Percentiles rank a stretch among this genome's conserved stretches.
phyloP scores from a whole-genome alignment of 805 yeast genomes.

The Nakazawaea siamensis region DNA sequence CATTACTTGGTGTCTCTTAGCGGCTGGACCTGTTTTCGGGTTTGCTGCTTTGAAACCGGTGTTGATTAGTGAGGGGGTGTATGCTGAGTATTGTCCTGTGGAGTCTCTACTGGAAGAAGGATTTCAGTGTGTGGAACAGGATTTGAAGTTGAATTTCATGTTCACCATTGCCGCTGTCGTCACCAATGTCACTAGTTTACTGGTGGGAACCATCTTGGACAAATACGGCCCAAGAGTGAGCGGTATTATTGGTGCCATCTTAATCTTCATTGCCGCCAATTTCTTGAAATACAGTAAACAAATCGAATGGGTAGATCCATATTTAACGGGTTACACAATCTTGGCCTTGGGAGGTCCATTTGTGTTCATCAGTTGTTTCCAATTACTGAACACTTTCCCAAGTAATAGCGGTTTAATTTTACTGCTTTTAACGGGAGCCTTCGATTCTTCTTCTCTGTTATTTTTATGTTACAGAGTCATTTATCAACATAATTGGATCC shows the following conservation, averaged over 20 bases:
- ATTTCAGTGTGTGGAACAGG: slow-evolving; percentile 63
- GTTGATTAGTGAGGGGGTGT: slow-evolving; percentile 69
- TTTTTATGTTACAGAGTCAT: slow-evolving; percentile 65
- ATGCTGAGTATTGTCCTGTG: slow-evolving; percentile 30
- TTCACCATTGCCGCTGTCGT: slow-evolving; percentile 83
- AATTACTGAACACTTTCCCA: slow-evolving; percentile 82
- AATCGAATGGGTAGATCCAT: slow-evolving; percentile 43
- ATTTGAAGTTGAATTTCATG: slow-evolving; percentile 69
- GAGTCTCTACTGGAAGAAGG: background rate
- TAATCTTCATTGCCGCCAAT: slow-evolving; percentile 49
- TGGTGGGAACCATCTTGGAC: slow-evolving; percentile 78
- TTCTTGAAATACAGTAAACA: slow-evolving; percentile 17
- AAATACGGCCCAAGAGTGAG: slow-evolving; percentile 72
- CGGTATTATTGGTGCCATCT: slow-evolving; percentile 62
- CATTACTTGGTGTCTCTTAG: slow-evolving; percentile 75
- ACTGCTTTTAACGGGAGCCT: slow-evolving; percentile 87
- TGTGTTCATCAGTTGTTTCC: slow-evolving; percentile 85
- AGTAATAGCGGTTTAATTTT: slow-evolving; percentile 70
- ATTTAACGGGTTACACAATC: slow-evolving; percentile 62
- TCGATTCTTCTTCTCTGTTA: slow-evolving; percentile 87
- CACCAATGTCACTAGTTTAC: slow-evolving; percentile 74
- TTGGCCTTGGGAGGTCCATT: slow-evolving; percentile 93
- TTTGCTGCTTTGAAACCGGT: slow-evolving; percentile 92
- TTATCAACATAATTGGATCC: slow-evolving; percentile 37
- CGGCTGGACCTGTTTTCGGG: slow-evolving; percentile 93